Base-by-base conservation (phyloP, 192 early-diverging fungal genomes). In the Coemansia sp. region DNA sequence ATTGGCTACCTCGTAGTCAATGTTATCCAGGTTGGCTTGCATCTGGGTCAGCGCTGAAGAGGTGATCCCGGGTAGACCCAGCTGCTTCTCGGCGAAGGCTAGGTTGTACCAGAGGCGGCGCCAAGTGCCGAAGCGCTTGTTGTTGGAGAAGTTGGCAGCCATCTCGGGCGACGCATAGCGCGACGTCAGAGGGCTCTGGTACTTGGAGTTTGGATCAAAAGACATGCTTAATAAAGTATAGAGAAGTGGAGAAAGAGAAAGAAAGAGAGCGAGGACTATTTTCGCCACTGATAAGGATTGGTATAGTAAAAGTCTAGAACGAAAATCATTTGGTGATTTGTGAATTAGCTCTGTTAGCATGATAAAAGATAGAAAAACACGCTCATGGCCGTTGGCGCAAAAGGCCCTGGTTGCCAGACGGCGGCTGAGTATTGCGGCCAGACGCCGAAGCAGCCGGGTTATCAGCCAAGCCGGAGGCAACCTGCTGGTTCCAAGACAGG, bases 111-210 rank as follows among this genome's bases (percentile, higher is more conserved):
- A 99, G 21, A 99, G 91, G 65, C 91, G 86, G 57, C 97, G 90
- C 97, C 97, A 99, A 59, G 92, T 99, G 62, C 88, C 84, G 78
- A 94, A 99, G 63, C 94, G 92, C 82, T 95, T 99, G 85, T 95
- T 92, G 73, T 97, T 94, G 65, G 91, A 93, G 70, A 98, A 98
- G 89, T 94, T 94, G 79, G 88, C 90, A 1, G 94, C 91, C 95
- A 99, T 99, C 85, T 97, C 95, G 64, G 92, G 88, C 50, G 93
- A 95, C 63, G 95, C 95, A 82, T 99, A 99, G 38, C 97, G 90
- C 69, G 94, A 94, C 29, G 96, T 96, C 82, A 98, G 88, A n/a
- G 97, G 97, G 63, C 91, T 93, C 72, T 91, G 88, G 86, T 99
- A 99, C 75, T 91, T 89, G 74, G 88, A 85, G 86, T 96, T 92